Percentiles rank a stretch among this genome's conserved stretches.
phyloP scores from a whole-genome alignment of 768 basidiomycete genomes.

The Leucosporidium creatinivorum region DNA sequence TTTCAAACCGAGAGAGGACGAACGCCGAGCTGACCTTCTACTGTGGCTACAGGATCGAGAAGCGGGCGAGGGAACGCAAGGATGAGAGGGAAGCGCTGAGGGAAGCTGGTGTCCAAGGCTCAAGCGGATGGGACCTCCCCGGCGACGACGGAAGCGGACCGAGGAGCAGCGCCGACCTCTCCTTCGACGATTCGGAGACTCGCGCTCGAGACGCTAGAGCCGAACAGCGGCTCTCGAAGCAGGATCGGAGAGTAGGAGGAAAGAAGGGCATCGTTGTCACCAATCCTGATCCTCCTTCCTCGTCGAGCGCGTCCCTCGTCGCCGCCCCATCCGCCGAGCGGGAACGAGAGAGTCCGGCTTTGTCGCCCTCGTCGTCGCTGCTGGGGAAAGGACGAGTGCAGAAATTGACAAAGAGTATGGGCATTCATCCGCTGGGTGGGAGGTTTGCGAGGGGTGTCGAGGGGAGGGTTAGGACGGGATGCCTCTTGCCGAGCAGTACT shows the following conservation, averaged over 20 bases:
- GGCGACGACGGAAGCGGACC: background rate
- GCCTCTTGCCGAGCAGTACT: background rate
- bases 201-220: background rate
- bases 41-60: conserved; percentile 7
- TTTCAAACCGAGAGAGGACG: too few relatives aligned
- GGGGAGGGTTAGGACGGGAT: conserved; percentile 4
- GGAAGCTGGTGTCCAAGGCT: background rate
- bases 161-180: background rate
- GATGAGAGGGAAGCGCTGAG: background rate
- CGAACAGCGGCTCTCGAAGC: background rate
- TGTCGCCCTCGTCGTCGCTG: background rate
- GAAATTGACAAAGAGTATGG: background rate
- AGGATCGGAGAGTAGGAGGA: background rate
- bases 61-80: conserved; percentile 7
- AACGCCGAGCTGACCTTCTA: too few relatives aligned
- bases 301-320: too few relatives aligned
- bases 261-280: background rate
- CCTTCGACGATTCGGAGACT: background rate
- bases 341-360: background rate
- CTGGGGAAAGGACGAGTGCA: background rate
- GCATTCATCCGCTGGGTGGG: conserved; percentile 6
- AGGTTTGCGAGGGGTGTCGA: conserved; percentile 10
- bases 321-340: background rate
- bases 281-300: background rate
- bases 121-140: conserved; percentile 9